Evolutionary conservation across 306 rosid species (phyloP), one percentile per base, ranked within the genome.

Genomic region (Ochetophila trinervis): DNA sequence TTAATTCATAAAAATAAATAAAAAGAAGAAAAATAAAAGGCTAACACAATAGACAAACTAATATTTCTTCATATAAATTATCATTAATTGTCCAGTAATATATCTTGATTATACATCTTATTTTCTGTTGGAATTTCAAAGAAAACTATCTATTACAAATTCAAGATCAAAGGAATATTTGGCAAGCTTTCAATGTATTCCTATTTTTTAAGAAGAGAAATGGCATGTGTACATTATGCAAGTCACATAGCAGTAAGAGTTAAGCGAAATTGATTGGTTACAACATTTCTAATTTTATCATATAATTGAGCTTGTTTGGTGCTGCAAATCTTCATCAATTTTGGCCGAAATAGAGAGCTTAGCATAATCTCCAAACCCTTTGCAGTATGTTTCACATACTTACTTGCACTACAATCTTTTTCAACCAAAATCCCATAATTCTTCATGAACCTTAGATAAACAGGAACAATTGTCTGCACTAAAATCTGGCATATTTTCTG

Each of bases 401-500:
- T 87, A 5, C 80, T 69, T 35, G 68, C 90, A 55, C 67, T 60
- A 16, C 61, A 80, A 76, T 87, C 91, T 34, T 78, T 76, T 74
- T 87, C 86, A 57, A 63, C 66, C 72, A 73, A 74, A 81, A 71
- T 80, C 24, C 50, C 70, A 20, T 80, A 85, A 59, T 70, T 77
- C 68, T 74, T 75, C 81, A 85, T 15, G 49, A 78, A 85, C 57
- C 77, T 79, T 63, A 62, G 74, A 14, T 92, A 92, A 62, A 69
- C 73, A 10, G 96, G 91, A 35, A 89, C 77, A 56, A 89, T 77
- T 14, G 84, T 81, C 78, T 89, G 88, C 70, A 79, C 91, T 72
- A 92, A 70, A 66, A 84, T 77, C 73, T 76, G 64, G 59, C 84
- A 68, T 14, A 89, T 67, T 65, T 77, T 87, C 69, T 74, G 78